These are phyloP conservation scores for Graphilbum fragrans DNA, from an alignment of 2,329 filamentous ascomycete genomes.

Conservation along the genomic window DNA sequence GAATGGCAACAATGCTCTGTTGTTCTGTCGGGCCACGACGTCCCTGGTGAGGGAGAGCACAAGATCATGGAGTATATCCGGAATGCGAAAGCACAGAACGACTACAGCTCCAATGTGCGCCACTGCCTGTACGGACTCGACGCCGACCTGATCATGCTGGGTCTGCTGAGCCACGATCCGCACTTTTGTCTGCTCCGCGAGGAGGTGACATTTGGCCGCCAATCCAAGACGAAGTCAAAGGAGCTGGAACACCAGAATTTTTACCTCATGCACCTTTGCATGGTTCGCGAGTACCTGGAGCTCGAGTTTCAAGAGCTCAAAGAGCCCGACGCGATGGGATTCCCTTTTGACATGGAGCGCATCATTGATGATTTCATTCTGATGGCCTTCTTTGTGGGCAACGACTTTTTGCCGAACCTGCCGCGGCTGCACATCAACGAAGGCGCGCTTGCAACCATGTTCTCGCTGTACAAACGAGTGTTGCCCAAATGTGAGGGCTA, in stretches of 20 bases:
- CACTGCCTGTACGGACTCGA: conserved; percentile 97
- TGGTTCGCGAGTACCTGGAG: conserved; percentile 93
- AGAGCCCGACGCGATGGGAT: conserved; percentile 55
- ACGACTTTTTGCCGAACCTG: conserved; percentile 95
- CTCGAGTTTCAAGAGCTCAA: conserved; percentile 92
- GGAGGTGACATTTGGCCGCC: conserved; percentile 91
- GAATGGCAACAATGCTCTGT: conserved; percentile 98
- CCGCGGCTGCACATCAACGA: conserved; percentile 97
- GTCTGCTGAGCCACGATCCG: conserved; percentile 90
- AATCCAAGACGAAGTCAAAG: conserved; percentile 79
- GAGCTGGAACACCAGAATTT: conserved; percentile 98
- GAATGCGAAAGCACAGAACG: conserved; percentile 86
- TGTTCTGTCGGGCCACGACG: conserved; percentile 92
- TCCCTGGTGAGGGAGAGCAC: conserved; percentile 95
- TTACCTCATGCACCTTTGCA: conserved; percentile 91
- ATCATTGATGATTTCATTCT: conserved; percentile 99
- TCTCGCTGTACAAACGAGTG: conserved; percentile 86
- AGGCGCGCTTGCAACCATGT: conserved; percentile 93
- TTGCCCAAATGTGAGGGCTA: conserved; percentile 83
- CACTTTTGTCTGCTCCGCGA: conserved; percentile 96
- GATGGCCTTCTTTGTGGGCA: conserved; percentile 98
- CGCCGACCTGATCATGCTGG: conserved; percentile 97
- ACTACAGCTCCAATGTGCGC: conserved; percentile 84
- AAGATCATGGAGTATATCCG: conserved; percentile 99
- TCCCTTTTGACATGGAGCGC: conserved; percentile 85